A percentile compares a stretch with the other conserved stretches of the same genome.
phyloP scores from a whole-genome alignment of 768 basidiomycete genomes.

The Mycena galopus region DNA sequence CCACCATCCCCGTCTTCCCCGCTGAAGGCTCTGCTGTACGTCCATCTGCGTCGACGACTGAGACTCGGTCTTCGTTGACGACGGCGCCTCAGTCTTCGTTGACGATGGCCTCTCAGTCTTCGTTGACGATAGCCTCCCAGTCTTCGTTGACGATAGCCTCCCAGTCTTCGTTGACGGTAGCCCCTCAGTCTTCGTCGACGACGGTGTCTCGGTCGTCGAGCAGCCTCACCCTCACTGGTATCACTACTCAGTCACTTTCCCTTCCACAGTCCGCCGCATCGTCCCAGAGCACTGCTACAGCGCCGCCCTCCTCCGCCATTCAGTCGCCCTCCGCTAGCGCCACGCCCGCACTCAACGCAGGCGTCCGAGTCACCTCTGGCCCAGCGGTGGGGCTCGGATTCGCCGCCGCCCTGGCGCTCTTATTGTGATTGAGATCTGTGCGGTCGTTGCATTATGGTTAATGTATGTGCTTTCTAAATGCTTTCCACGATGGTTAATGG shows the following conservation, averaged over 20 bases:
- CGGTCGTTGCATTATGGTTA: background rate
- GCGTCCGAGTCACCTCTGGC: background rate
- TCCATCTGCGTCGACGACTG: background rate
- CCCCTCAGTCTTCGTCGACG: too few relatives aligned
- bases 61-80: background rate
- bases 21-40: constrained; percentile 14
- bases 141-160: background rate
- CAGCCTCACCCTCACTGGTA: too few relatives aligned
- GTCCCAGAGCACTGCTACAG: constrained; percentile 10
- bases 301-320: background rate
- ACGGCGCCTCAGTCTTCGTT: background rate
- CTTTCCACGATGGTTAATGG: too few relatives aligned
- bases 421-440: background rate
- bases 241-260: background rate
- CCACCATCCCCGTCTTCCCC: constrained; percentile 40
- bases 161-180: too few relatives aligned
- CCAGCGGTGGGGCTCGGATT: background rate
- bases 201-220: too few relatives aligned
- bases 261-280: background rate
- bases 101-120: background rate
- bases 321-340: background rate
- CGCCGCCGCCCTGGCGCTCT: background rate
- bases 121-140: background rate
- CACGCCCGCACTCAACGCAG: constrained; percentile 11
- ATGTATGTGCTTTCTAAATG: too few relatives aligned